These are phyloP conservation scores for Lathyrus sativus DNA, from an alignment of 306 rosid species.

Conservation along the genomic window DNA sequence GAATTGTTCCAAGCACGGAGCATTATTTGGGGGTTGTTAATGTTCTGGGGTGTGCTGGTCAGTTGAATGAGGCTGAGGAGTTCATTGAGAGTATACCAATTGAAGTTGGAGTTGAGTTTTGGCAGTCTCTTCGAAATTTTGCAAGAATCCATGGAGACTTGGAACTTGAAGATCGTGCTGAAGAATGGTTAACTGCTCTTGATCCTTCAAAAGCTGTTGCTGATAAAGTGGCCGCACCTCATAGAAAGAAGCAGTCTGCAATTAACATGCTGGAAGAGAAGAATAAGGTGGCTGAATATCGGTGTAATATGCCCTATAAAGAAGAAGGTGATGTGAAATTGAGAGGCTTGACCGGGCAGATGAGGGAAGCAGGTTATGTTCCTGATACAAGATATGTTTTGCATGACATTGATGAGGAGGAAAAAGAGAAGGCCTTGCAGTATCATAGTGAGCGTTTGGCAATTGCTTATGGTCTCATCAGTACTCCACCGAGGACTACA, in stretches of 20 bases:
- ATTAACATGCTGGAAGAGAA: conserved; percentile 81
- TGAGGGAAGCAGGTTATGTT: conserved; percentile 91
- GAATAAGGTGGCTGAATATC: conserved; percentile 58
- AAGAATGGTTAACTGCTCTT: conserved; percentile 51
- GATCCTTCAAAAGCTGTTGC: conserved; percentile 53
- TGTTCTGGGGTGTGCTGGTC: conserved; percentile 68
- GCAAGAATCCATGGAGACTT: conserved; percentile 72
- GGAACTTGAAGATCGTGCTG: conserved; percentile 70
- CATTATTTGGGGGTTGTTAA: conserved; percentile 62
- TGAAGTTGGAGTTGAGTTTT: conserved; percentile 47
- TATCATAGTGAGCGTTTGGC: conserved; percentile 94
- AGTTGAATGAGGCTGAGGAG: conserved; percentile 71
- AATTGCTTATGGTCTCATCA: conserved; percentile 89
- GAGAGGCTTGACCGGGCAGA: conserved; percentile 76
- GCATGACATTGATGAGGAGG: conserved; percentile 91
- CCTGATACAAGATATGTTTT: conserved; percentile 93
- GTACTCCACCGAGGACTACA: conserved; percentile 95
- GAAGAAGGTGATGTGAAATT: conserved; percentile 54
- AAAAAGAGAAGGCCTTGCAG: conserved; percentile 87
- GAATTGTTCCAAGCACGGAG: conserved; percentile 53
- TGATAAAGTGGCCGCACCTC: conserved; percentile 51
- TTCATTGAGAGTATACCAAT: conserved; percentile 63
- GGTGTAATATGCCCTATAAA: conserved; percentile 50
- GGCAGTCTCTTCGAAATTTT: conserved; percentile 57
- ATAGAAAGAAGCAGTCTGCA: conserved; percentile 55